A percentile compares a stretch with the other conserved stretches of the same genome.
Conservation (phyloP, 495 filamentous ascomycete species). For the Staphylotrichum tortipilum region DNA sequence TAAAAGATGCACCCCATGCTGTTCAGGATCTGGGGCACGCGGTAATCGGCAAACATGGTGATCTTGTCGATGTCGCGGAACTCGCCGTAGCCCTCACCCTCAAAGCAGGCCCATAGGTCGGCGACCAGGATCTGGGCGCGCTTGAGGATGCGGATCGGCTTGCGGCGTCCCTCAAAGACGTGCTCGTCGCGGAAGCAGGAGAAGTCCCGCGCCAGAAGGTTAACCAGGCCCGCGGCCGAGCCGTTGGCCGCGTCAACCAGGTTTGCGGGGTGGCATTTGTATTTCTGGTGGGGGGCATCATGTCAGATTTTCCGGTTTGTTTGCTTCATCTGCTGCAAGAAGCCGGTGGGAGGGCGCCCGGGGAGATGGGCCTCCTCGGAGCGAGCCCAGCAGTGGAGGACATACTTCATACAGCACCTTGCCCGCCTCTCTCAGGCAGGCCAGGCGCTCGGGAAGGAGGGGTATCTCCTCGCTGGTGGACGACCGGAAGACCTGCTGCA, state of each 20-base stretch:
- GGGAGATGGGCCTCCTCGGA: no score
- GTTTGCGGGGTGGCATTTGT: slow-evolving; percentile 63
- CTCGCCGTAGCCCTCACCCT: slow-evolving; percentile 66
- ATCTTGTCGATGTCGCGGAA: slow-evolving; percentile 90
- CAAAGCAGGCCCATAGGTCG: slow-evolving; percentile 90
- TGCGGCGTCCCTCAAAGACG: slow-evolving; percentile 57
- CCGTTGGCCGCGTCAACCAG: slow-evolving; percentile 65
- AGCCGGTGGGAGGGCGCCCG: no score
- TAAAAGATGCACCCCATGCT: slow-evolving; percentile 74
- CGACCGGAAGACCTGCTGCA: slow-evolving; percentile 77
- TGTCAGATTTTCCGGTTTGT: slow-evolving; percentile 9
- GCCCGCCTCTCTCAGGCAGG: slow-evolving; percentile 78
- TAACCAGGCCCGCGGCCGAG: slow-evolving; percentile 77
- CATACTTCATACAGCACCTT: slow-evolving; percentile 74
- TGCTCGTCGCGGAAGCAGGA: slow-evolving; percentile 78
- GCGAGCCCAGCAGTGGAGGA: neutral
- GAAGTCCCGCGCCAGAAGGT: slow-evolving; percentile 71
- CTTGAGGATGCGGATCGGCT: slow-evolving; percentile 72
- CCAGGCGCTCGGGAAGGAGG: slow-evolving; percentile 65
- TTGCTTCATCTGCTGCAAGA: no score
- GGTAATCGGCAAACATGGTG: slow-evolving; percentile 99
- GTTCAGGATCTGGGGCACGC: slow-evolving; percentile 88
- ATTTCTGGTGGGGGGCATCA: slow-evolving; percentile 57
- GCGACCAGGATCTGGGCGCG: slow-evolving; percentile 93
- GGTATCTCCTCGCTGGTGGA: slow-evolving; percentile 81